Conservation (phyloP, 768 basidiomycete species). For the Kwoniella sp. region DNA sequence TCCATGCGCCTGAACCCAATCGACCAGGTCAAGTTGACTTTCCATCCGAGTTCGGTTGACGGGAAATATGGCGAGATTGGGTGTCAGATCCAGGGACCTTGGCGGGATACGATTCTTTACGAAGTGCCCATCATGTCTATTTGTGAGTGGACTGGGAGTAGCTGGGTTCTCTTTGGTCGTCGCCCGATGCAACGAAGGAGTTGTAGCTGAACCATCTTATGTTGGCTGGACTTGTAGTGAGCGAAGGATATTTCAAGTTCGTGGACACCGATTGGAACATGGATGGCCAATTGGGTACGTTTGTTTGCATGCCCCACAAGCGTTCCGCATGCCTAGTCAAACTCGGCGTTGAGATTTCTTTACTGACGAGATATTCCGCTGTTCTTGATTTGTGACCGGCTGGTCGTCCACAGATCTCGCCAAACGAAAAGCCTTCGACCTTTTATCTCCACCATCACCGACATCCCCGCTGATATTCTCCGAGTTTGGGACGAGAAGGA, state of each 20-base stretch:
- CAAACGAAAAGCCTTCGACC: slow-evolving; percentile 67
- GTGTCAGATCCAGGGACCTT: slow-evolving; percentile 59
- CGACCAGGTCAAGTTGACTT: slow-evolving; percentile 69
- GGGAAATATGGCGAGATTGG: slow-evolving; percentile 65
- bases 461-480: slow-evolving; percentile 46
- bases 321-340: too few relatives aligned
- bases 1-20: slow-evolving; percentile 52
- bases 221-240: slow-evolving; percentile 60
- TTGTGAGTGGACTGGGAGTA: slow-evolving; percentile 40
- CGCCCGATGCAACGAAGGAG: background rate
- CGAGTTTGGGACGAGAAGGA: slow-evolving; percentile 58
- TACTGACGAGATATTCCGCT: background rate
- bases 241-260: slow-evolving; percentile 80
- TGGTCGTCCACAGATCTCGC: slow-evolving; percentile 65
- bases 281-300: slow-evolving; percentile 74
- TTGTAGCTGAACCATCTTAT: slow-evolving; percentile 4
- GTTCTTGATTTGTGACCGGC: too few relatives aligned
- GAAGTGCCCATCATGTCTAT: slow-evolving; percentile 94
- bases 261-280: slow-evolving; percentile 81
- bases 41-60: slow-evolving; percentile 63
- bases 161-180: background rate
- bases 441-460: slow-evolving; percentile 54
- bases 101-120: slow-evolving; percentile 70
- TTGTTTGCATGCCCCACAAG: too few relatives aligned
- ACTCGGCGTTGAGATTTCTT: background rate